Evolutionary conservation across 371 early-diverging fungal species (phyloP), one percentile per base, ranked within the genome.

Genomic region (Apophysomyces variabilis): DNA sequence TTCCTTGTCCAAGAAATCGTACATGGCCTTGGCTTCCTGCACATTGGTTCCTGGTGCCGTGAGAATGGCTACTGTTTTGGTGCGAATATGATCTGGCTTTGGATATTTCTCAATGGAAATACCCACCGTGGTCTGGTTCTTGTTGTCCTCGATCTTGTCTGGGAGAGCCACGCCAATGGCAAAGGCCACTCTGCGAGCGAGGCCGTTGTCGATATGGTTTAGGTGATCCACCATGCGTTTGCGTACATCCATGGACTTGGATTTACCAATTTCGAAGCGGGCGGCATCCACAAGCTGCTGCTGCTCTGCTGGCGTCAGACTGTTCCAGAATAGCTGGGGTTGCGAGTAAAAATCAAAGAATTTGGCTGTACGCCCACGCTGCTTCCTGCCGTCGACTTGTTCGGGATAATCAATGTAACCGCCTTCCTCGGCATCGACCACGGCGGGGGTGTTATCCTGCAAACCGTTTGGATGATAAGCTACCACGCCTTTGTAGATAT

Each of bases 321-420:
- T 75, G 75, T 82, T 73, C 58, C 71, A 85, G 65, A 77, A 81
- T 5, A 85, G 62, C 39, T 68, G 76, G 13, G 85, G 74, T 54
- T 85, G 85, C 43, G 77, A 73, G 56, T 70, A 85, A 58, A 72
- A 73, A 37, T 85, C 79, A 63, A 76, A 70, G 62, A 77, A 74
- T 37, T 73, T 76, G 37, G 67, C 60, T 14, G 58, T 16, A 16
- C 69, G 66, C 21, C 76, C 77, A 50, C 67, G 67, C 45, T 66
- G 12, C 60, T 67, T 67, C 16, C 54, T 18, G 11, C 65, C 72
- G 13, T 69, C 44, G 60, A 76, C 61, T 37, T 61, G 11, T 61
- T 76, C 77, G 7, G 72, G 71, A 38, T 76, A 76, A 32, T 79
- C 77, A n/a, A 79, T 61, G 56, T 79, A 79, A 0, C 76, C 76